Conservation (phyloP, 257 asterid species). For the Salvia splendens region DNA sequence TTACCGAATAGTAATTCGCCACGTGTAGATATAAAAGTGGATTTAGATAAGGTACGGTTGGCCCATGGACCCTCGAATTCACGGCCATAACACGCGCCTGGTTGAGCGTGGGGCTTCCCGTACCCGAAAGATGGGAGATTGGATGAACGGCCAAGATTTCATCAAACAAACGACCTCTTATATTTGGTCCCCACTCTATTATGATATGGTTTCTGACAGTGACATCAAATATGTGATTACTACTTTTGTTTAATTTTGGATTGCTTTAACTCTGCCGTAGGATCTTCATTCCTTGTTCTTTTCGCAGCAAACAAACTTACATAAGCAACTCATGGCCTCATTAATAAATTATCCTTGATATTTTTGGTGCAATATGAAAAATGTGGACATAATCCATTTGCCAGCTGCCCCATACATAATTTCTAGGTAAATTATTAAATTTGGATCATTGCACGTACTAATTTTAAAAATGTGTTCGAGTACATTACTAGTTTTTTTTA, state of each 20-base stretch:
- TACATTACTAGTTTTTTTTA: too few relatives aligned
- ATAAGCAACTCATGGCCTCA: too few relatives aligned
- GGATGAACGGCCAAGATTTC: slow-evolving; percentile 34
- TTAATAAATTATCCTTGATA: background rate
- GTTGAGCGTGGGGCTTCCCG: background rate
- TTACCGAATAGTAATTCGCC: too few relatives aligned
- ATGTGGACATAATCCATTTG: background rate
- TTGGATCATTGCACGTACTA: too few relatives aligned
- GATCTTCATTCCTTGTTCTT: background rate
- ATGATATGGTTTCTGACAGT: slow-evolving; percentile 14
- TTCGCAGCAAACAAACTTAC: background rate
- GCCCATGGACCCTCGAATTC: background rate
- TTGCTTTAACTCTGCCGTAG: background rate
- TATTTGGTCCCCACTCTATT: slow-evolving; percentile 7
- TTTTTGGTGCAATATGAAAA: slow-evolving; percentile 1
- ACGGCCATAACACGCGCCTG: background rate
- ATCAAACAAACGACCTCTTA: background rate
- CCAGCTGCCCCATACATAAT: background rate
- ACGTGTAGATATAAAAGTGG: too few relatives aligned
- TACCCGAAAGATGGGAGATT: slow-evolving; percentile 31
- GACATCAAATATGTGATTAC: background rate
- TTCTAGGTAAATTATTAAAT: too few relatives aligned
- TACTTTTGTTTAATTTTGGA: background rate
- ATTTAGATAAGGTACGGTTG: too few relatives aligned
- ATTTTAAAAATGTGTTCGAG: too few relatives aligned